These are phyloP conservation scores for Crithidia expoeki DNA, from an alignment of 208 protist genomes.

Conservation along the genomic window DNA sequence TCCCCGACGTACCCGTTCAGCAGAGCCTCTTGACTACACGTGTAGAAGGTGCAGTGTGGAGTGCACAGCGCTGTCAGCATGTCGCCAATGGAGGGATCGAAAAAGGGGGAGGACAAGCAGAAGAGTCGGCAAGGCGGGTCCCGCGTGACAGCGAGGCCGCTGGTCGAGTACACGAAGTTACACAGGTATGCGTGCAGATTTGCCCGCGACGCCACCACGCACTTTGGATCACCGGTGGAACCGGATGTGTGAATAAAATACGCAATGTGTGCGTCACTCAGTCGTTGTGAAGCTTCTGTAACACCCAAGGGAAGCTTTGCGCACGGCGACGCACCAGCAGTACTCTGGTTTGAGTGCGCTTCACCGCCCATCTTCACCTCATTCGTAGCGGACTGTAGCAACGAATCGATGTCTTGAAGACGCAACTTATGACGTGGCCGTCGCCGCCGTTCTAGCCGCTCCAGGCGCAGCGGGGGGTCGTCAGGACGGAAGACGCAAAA, in stretches of 20 bases:
- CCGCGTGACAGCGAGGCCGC: conserved; percentile 25
- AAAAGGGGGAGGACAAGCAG: conserved; percentile 58
- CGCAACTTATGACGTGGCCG: conserved; percentile 28
- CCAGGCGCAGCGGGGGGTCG: conserved; percentile 41
- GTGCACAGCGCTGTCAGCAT: conserved; percentile 39
- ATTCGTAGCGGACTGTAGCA: conserved; percentile 22
- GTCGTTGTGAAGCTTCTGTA: neutral
- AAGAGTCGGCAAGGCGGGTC: conserved; percentile 27
- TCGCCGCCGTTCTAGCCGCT: conserved; percentile 26
- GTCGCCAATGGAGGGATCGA: conserved; percentile 73
- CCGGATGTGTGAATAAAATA: conserved; percentile 75
- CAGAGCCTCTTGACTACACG: conserved; percentile 24
- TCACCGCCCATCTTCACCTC: neutral
- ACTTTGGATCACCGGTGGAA: conserved; percentile 64
- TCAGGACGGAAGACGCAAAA: conserved; percentile 56
- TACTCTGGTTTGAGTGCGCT: neutral
- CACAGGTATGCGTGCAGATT: conserved; percentile 55
- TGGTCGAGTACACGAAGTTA: conserved; percentile 31
- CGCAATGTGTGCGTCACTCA: conserved; percentile 28
- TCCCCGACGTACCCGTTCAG: conserved; percentile 30
- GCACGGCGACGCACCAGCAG: neutral
- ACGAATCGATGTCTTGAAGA: conserved; percentile 12
- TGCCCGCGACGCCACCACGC: conserved; percentile 40
- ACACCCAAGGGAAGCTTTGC: neutral
- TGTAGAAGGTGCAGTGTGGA: conserved; percentile 31